Percentiles rank a stretch among this genome's conserved stretches.
Evolutionary conservation across 768 basidiomycete genomes (phyloP).

Genomic region (Boletus vermiculosoides): DNA sequence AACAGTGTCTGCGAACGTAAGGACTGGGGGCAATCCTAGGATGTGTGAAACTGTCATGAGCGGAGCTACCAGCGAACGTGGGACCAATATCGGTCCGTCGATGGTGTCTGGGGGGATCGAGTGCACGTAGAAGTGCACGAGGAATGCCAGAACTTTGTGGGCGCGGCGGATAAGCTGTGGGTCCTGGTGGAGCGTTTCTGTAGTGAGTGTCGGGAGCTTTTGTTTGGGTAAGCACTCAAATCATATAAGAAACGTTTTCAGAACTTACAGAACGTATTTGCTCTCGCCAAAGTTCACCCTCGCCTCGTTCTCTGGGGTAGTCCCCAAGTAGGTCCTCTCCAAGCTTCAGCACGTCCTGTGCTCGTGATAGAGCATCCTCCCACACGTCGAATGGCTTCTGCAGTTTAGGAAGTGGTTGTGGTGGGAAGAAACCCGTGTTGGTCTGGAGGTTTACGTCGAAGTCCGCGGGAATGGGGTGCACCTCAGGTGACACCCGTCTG

Average conservation of each 20-base stretch:
- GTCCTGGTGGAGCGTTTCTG: slow-evolving; percentile 49
- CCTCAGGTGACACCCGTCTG: slow-evolving; percentile 29
- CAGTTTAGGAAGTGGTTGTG: slow-evolving; percentile 56
- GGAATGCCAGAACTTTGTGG: slow-evolving; percentile 85
- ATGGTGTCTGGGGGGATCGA: slow-evolving; percentile 52
- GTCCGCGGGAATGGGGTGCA: slow-evolving; percentile 40
- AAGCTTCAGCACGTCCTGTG: slow-evolving; percentile 51
- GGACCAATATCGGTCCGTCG: slow-evolving; percentile 54
- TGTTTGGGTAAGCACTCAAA: slow-evolving; percentile 13
- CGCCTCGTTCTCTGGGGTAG: slow-evolving; percentile 45
- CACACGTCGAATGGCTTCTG: slow-evolving; percentile 56
- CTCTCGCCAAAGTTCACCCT: slow-evolving; percentile 68
- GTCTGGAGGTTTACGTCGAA: slow-evolving; percentile 49
- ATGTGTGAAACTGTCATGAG: slow-evolving; percentile 70
- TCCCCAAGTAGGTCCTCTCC: slow-evolving; percentile 55
- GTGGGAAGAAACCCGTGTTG: slow-evolving; percentile 84
- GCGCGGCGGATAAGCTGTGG: slow-evolving; percentile 73
- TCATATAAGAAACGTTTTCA: slow-evolving; percentile 4
- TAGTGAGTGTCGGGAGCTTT: slow-evolving; percentile 73
- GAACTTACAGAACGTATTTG: slow-evolving; percentile 59
- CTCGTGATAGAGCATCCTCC: slow-evolving; percentile 65
- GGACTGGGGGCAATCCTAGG: slow-evolving; percentile 86
- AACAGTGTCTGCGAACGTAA: slow-evolving; percentile 96
- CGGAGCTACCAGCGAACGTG: slow-evolving; percentile 74
- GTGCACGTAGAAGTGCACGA: slow-evolving; percentile 89